These are phyloP conservation scores for Oryza coarctata DNA, from an alignment of 176 grass and related monocot species.

Conservation along the genomic window DNA sequence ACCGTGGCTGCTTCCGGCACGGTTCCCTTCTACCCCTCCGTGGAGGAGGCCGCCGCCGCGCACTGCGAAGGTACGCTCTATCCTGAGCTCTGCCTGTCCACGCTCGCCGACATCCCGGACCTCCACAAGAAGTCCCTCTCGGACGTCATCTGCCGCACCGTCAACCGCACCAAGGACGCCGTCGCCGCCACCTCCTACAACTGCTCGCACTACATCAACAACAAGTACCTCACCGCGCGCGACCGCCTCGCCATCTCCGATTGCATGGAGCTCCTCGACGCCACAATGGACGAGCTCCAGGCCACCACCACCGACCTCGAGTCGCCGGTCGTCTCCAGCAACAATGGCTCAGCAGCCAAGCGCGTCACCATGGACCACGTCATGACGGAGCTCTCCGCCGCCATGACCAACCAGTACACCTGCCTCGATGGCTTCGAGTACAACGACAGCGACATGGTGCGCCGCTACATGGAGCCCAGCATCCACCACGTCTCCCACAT, in stretches of 20 bases:
- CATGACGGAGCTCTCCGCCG: conserved; percentile 69
- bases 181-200: conserved; percentile 45
- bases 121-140: conserved; percentile 56
- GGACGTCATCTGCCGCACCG: conserved; percentile 48
- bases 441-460: conserved; percentile 37
- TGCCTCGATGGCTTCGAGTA: conserved; percentile 72
- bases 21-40: conserved; percentile 35
- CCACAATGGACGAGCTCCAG: conserved; percentile 64
- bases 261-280: conserved; percentile 64
- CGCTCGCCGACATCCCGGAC: conserved; percentile 56
- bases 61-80: conserved; percentile 84
- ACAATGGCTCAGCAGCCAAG: neutral
- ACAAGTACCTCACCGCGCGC: conserved; percentile 8
- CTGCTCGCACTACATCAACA: conserved; percentile 53
- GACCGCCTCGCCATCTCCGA: conserved; percentile 60
- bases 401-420: conserved; percentile 88
- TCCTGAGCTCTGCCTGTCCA: conserved; percentile 60
- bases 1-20: neutral
- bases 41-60: conserved; percentile 35
- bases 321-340: neutral
- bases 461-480: conserved; percentile 42
- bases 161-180: conserved; percentile 50
- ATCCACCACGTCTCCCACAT: conserved; percentile 50
- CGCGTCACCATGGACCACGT: conserved; percentile 39
- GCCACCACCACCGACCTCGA: conserved; percentile 38